Percentiles rank a stretch among this genome's conserved stretches.
Conservation (phyloP, 805 yeast species). For the Candida multigemmis region DNA sequence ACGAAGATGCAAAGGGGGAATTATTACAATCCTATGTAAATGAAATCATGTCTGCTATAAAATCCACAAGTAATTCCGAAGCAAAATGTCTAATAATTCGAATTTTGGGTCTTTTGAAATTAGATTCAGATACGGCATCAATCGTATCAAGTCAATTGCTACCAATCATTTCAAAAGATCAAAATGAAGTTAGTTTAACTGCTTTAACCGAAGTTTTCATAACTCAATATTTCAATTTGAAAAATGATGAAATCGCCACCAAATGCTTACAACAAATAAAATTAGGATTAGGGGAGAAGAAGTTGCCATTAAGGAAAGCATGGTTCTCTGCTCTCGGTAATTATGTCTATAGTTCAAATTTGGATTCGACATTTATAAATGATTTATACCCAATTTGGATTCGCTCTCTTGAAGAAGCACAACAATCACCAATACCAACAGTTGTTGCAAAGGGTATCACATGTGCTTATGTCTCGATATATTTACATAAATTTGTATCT, state of each 20-base stretch:
- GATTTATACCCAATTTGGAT: slow-evolving; percentile 13
- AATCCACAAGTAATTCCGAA: slow-evolving; percentile 52
- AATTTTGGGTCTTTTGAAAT: slow-evolving; percentile 21
- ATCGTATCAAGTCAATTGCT: slow-evolving; percentile 35
- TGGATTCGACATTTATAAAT: slow-evolving; percentile 8
- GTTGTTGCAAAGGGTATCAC: slow-evolving; percentile 43
- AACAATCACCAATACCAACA: slow-evolving; percentile 44
- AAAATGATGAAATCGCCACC: slow-evolving; percentile 6
- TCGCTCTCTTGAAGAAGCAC: slow-evolving; percentile 32
- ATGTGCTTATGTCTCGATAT: slow-evolving; percentile 45
- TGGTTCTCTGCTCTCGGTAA: slow-evolving; percentile 56
- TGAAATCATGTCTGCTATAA: slow-evolving; percentile 49
- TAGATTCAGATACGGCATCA: slow-evolving; percentile 15
- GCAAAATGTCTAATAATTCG: slow-evolving; percentile 47
- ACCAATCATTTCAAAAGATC: slow-evolving; percentile 60
- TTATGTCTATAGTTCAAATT: slow-evolving; percentile 8
- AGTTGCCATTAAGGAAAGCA: slow-evolving; percentile 48
- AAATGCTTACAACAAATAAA: slow-evolving; percentile 24
- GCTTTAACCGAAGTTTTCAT: slow-evolving; percentile 43
- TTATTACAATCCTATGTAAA: slow-evolving; percentile 30
- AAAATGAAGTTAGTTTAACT: slow-evolving; percentile 56
- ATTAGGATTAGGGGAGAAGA: slow-evolving; percentile 62
- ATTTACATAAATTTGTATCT: slow-evolving; percentile 7
- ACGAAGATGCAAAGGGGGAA: slow-evolving; percentile 6
- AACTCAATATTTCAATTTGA: slow-evolving; percentile 28